These are phyloP conservation scores for Gynochthodes officinalis DNA, from an alignment of 257 asterid species.

Conservation along the genomic window DNA sequence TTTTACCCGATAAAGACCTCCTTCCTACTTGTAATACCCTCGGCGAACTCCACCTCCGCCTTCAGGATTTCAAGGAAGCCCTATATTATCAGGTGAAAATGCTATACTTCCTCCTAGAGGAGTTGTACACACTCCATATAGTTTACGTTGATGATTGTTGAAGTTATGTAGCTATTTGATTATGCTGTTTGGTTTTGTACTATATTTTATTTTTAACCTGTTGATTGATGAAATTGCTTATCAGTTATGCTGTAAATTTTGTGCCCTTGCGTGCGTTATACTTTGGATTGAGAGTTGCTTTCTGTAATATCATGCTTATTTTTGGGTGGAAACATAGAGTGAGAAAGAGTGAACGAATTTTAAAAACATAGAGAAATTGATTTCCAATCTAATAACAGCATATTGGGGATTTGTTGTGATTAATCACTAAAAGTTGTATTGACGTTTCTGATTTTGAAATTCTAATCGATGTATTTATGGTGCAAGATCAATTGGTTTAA, in stretches of 20 bases:
- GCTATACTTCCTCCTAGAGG: not conserved
- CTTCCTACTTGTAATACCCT: conserved; percentile 94
- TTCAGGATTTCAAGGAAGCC: conserved; percentile 51
- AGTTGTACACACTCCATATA: not conserved
- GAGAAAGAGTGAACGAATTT: too few species aligned
- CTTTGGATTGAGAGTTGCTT: not conserved
- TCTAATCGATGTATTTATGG: too few species aligned
- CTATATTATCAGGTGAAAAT: conserved; percentile 59
- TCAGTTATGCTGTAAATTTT: not conserved
- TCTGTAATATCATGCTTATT: too few species aligned
- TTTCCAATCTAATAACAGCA: too few species aligned
- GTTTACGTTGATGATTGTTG: not conserved
- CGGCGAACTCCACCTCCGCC: conserved; percentile 86
- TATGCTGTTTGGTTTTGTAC: too few species aligned
- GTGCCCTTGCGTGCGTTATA: too few species aligned
- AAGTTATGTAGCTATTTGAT: not conserved
- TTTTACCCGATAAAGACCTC: conserved; percentile 60
- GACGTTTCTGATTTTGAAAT: too few species aligned
- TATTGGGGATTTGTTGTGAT: too few species aligned
- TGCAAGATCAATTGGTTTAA: too few species aligned
- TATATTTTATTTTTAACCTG: too few species aligned
- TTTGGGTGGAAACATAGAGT: not conserved
- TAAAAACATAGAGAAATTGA: too few species aligned
- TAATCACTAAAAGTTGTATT: not conserved
- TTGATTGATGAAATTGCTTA: not conserved